These are phyloP conservation scores for Colletotrichum destructivum DNA, from an alignment of 2,329 filamentous ascomycete genomes.

Conservation along the genomic window DNA sequence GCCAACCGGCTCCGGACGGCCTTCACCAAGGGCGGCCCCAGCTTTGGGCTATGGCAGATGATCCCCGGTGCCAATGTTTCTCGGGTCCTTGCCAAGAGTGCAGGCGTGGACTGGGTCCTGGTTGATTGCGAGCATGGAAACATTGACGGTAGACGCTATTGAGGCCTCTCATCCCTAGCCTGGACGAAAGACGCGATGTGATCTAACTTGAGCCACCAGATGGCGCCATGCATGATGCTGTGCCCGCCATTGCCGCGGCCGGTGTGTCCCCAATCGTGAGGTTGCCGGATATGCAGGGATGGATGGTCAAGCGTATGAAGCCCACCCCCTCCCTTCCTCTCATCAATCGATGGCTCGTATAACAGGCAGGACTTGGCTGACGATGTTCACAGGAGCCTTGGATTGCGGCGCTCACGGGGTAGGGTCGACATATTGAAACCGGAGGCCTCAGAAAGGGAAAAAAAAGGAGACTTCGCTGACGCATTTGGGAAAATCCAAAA, in stretches of 20 bases:
- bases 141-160: constrained; percentile 61
- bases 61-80: constrained; percentile 73
- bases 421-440: constrained; percentile 26
- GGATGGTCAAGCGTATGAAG: constrained; percentile 69
- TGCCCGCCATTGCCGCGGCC: constrained; percentile 65
- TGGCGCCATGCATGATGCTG: constrained; percentile 67
- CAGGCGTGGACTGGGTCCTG: constrained; percentile 77
- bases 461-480: constrained; percentile 25
- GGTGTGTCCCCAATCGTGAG: constrained; percentile 63
- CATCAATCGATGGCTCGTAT: not conserved
- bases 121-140: constrained; percentile 70
- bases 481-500: constrained; percentile 39
- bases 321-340: not conserved
- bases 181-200: not conserved
- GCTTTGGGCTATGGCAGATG: constrained; percentile 76
- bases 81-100: constrained; percentile 70
- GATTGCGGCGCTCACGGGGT: constrained; percentile 72
- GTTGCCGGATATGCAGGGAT: constrained; percentile 70
- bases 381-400: constrained; percentile 61
- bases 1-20: constrained; percentile 65
- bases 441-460: no score
- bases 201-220: constrained; percentile 49
- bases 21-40: constrained; percentile 63
- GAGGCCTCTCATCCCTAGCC: not conserved
- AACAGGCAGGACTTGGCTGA: not conserved